Conservation (phyloP, 2,329 filamentous ascomycete genomes). For the Zopfia rhizophila region DNA sequence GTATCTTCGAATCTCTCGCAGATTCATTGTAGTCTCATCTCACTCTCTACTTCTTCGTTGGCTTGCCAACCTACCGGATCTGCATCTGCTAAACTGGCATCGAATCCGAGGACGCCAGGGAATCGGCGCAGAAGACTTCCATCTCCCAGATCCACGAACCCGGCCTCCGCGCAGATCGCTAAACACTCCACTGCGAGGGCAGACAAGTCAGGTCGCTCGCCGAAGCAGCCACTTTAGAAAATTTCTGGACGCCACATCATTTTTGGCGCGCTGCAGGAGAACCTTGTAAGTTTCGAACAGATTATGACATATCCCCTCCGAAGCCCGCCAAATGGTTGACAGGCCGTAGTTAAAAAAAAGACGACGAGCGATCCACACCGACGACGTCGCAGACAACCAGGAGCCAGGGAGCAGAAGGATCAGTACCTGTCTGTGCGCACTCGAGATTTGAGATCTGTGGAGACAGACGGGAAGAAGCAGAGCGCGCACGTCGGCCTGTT, state of each 20-base stretch:
- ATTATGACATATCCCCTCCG: conserved; percentile 41
- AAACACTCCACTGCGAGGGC: conserved; percentile 26
- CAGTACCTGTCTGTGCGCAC: conserved; percentile 45
- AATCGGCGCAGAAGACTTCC: conserved; percentile 24
- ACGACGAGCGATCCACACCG: conserved; percentile 37
- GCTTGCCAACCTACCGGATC: conserved; percentile 5
- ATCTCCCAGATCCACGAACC: conserved; percentile 36
- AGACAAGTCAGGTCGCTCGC: conserved; percentile 40
- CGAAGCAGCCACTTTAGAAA: conserved; percentile 46
- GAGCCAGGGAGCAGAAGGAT: conserved; percentile 35
- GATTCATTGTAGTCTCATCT: conserved; percentile 8
- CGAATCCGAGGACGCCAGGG: conserved; percentile 20
- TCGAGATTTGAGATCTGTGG: conserved; percentile 49
- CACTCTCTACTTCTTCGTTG: conserved; percentile 11
- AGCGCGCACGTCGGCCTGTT: conserved; percentile 40
- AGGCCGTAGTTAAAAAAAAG: conserved; percentile 41
- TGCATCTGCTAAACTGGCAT: conserved; percentile 12
- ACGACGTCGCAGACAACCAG: conserved; percentile 42
- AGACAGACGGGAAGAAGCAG: conserved; percentile 51
- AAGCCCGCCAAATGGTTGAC: conserved; percentile 42
- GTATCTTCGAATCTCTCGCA: conserved; percentile 5
- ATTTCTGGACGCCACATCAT: conserved; percentile 45
- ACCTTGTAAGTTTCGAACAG: conserved; percentile 48
- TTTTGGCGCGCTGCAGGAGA: conserved; percentile 46
- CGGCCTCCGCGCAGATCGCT: conserved; percentile 42